phyloP scores from a whole-genome alignment of 2,329 filamentous ascomycete species.

The Remersonia thermophila region DNA sequence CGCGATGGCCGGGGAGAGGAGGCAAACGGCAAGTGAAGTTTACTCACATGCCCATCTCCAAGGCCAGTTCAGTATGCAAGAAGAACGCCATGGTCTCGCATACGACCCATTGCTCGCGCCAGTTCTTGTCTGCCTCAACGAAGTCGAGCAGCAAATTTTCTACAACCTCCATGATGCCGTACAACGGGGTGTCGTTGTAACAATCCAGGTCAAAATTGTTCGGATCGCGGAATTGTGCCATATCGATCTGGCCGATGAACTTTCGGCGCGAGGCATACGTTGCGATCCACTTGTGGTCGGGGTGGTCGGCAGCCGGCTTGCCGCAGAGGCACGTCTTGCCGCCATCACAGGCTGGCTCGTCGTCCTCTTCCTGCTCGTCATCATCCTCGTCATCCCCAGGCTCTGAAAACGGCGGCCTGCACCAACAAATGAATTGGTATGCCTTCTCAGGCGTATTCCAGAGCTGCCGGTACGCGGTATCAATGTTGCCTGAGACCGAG shows the following conservation, averaged over 20 bases:
- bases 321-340: constrained; percentile 21
- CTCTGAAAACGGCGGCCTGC: neutral
- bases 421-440: constrained; percentile 6
- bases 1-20: neutral
- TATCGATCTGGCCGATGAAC: constrained; percentile 14
- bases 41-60: neutral
- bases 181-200: constrained; percentile 27
- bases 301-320: constrained; percentile 18
- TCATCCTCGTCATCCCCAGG: neutral
- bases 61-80: constrained; percentile 12
- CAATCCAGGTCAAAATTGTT: constrained; percentile 22
- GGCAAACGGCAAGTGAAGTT: neutral
- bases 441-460: constrained; percentile 1
- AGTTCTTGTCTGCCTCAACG: constrained; percentile 18
- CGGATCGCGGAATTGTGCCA: constrained; percentile 16
- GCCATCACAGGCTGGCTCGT: constrained; percentile 6
- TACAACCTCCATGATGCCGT: constrained; percentile 27
- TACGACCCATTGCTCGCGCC: constrained; percentile 25
- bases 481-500: constrained; percentile 4
- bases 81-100: constrained; percentile 25
- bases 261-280: constrained; percentile 19
- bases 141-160: constrained; percentile 29
- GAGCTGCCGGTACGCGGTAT: neutral
- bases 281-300: constrained; percentile 21
- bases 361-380: neutral